Percentiles rank a stretch among this genome's conserved stretches.
Evolutionary conservation across 306 rosid genomes (phyloP).

Genomic region (Cicer yamashitae): DNA sequence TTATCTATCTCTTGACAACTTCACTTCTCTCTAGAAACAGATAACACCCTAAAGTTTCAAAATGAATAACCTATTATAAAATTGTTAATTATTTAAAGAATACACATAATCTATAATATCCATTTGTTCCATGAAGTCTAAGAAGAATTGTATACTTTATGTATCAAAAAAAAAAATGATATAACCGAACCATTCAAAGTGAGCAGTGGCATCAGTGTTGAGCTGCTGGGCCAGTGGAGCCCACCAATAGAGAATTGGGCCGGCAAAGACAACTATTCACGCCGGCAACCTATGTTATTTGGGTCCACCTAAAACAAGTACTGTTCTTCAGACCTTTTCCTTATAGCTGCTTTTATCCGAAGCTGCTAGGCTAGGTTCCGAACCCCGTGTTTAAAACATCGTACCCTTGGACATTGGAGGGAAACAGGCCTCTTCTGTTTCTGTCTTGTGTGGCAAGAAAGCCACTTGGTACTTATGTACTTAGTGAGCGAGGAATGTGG

Average conservation of each 20-base stretch:
- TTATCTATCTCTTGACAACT: too few species aligned
- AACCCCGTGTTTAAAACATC: slow-evolving; percentile 52
- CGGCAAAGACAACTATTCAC: slow-evolving; percentile 50
- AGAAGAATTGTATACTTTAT: background rate
- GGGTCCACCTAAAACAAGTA: slow-evolving; percentile 40
- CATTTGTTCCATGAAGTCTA: background rate
- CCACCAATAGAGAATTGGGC: slow-evolving; percentile 44
- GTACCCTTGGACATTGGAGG: slow-evolving; percentile 46
- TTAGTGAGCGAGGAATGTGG: background rate
- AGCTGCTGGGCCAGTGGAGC: background rate
- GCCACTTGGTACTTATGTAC: background rate
- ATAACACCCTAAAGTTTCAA: background rate
- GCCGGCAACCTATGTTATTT: slow-evolving; percentile 52
- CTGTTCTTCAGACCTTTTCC: slow-evolving; percentile 23
- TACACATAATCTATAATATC: background rate
- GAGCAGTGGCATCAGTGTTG: background rate
- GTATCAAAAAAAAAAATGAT: background rate
- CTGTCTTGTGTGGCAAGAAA: background rate
- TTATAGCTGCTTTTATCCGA: slow-evolving; percentile 20
- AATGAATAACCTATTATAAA: background rate
- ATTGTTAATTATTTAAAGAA: background rate
- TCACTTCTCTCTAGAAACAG: too few species aligned
- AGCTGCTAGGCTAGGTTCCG: slow-evolving; percentile 54
- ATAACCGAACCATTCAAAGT: background rate
- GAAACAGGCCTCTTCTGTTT: slow-evolving; percentile 27